Evolutionary conservation across 345 rosid genomes (phyloP).

Genomic region (Eucalyptus sp.): DNA sequence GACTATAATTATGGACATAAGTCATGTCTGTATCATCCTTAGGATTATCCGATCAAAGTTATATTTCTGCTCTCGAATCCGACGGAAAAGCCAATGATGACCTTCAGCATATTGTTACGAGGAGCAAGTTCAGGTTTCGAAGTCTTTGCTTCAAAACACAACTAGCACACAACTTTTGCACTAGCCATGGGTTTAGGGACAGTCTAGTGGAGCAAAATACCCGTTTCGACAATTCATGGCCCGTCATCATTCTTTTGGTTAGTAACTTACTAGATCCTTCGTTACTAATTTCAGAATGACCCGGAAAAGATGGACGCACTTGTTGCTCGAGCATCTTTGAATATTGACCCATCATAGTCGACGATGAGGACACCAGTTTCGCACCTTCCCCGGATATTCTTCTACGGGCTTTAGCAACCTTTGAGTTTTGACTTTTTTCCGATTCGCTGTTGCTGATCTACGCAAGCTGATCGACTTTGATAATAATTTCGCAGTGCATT

Average conservation of each 20-base stretch:
- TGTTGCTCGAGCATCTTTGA: background rate
- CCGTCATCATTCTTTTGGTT: background rate
- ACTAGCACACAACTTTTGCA: no score
- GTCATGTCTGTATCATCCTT: no score
- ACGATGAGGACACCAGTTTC: background rate
- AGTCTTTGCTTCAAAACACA: background rate
- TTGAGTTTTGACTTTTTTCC: background rate
- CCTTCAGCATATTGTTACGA: background rate
- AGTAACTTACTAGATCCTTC: background rate
- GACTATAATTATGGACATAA: no score
- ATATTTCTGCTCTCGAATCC: accelerated
- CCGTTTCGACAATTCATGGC: background rate
- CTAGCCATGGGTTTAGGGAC: no score
- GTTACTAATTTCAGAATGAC: background rate
- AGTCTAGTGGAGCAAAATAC: background rate
- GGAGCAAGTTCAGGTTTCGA: background rate
- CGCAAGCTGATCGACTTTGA: background rate
- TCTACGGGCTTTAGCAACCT: background rate
- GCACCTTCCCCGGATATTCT: background rate
- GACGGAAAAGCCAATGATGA: no score
- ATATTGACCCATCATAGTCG: background rate
- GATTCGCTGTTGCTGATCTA: background rate
- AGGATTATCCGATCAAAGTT: no score
- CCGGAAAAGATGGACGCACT: background rate
- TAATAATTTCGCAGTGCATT: no score